Evolutionary conservation across 768 basidiomycete species (phyloP), one percentile per base, ranked within the genome.

Genomic region (Hericium rajendrae): DNA sequence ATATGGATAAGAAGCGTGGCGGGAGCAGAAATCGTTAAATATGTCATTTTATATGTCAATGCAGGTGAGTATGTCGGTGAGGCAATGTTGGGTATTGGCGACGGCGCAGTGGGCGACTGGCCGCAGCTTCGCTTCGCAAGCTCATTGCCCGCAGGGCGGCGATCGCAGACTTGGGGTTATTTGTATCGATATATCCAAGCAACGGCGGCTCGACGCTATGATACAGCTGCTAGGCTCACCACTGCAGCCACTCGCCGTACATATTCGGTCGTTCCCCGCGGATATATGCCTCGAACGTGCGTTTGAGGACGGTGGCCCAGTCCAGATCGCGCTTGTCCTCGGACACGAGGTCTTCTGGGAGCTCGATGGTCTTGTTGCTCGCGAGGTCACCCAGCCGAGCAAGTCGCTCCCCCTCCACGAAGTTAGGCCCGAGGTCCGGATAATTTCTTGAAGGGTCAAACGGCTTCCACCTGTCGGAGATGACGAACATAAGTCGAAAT

Each of bases 251-350:
- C 73, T 97, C 94, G 37, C 94, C 94, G 66, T 97, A 97, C 89
- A 94, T 89, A 69, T 94, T 97, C 10, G 95, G 93, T 60, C 78
- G 73, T 72, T 99, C 95, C 15, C 88, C 91, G 46, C 95, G 83
- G 60, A 99, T 68, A 70, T 90, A 98, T 20, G 85, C 79, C 73
- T 99, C 97, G 67, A 97, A 97, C 46, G 91, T 93, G 67, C 97
- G 79, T 74, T 98, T 99, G 64, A 98, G 71, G 20, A 97, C 94
- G 12, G 93, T 89, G 24, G 88, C 82, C 97, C 97, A 99, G 64
- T 86, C 82, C 56, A 94, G 75, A 66, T 95, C 94, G 43, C 85
- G 80, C 67, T 81, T 80, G 71, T 94, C 91, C 58, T 85, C 80
- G 16, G 73, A 74, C 3, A 83, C 73, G 28, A 62, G 65, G 53